Conservation (phyloP, 108 stramenopile genomes). For the Aureococcus anophagefferens region DNA sequence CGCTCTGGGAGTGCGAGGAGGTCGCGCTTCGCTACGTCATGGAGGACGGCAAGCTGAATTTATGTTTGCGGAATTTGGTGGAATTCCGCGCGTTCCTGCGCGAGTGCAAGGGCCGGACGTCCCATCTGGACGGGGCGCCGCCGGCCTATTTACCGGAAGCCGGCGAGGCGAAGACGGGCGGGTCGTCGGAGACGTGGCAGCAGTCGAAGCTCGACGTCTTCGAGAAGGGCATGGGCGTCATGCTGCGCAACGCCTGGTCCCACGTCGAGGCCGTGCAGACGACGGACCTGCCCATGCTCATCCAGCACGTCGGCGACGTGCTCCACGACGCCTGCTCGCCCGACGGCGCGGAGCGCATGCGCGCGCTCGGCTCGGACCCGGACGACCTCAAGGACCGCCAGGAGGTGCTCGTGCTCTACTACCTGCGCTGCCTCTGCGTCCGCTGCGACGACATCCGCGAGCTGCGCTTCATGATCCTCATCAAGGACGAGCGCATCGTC, state of each 20-base stretch:
- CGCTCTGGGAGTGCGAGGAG: slow-evolving; percentile 48
- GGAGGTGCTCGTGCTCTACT: slow-evolving; percentile 3
- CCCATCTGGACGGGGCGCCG: no score
- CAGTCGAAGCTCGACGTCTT: slow-evolving; percentile 18
- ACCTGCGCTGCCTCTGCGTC: background rate
- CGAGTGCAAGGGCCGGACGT: no score
- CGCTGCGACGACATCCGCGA: slow-evolving; percentile 8
- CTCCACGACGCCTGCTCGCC: background rate
- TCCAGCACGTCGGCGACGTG: slow-evolving; percentile 2
- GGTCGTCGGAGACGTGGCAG: no score
- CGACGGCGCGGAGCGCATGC: background rate
- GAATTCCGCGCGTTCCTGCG: slow-evolving; percentile 19
- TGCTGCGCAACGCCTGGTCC: slow-evolving; percentile 25
- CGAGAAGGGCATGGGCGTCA: slow-evolving; percentile 17
- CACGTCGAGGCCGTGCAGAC: slow-evolving; percentile 32
- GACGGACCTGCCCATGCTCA: slow-evolving; percentile 23
- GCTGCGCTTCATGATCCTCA: slow-evolving; percentile 4
- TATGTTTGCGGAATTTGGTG: slow-evolving; percentile 37
- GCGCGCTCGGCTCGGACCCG: background rate
- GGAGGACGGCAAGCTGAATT: slow-evolving; percentile 48
- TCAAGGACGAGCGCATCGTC: slow-evolving; percentile 7
- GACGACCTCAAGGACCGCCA: background rate
- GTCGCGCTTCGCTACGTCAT: slow-evolving; percentile 35
- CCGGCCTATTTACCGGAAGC: no score
- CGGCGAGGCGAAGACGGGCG: no score